These are phyloP conservation scores for Epichloe sylvatica DNA, from an alignment of 2,329 filamentous ascomycete genomes.

Conservation along the genomic window DNA sequence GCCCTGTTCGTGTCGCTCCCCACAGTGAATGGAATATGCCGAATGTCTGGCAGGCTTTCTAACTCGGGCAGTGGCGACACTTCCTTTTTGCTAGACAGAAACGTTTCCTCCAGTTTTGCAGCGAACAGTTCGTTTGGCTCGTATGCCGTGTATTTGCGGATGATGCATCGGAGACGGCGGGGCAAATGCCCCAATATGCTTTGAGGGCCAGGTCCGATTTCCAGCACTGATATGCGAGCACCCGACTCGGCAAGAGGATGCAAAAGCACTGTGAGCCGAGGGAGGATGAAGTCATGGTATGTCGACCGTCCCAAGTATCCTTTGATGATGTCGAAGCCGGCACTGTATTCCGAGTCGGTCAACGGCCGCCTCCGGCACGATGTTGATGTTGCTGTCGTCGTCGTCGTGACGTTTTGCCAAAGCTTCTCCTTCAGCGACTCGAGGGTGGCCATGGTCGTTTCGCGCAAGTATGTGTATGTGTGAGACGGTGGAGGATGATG, in stretches of 20 bases:
- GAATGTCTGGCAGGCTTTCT: background rate
- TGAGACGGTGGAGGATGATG: too few species aligned
- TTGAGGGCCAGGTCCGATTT: constrained; percentile 44
- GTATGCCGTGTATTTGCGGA: background rate
- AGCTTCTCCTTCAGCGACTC: background rate
- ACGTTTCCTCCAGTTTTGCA: background rate
- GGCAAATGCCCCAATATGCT: constrained; percentile 40
- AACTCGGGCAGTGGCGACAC: background rate
- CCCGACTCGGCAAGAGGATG: constrained; percentile 27
- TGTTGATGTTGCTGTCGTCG: background rate
- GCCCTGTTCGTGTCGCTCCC: background rate
- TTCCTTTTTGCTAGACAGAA: background rate
- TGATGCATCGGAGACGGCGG: constrained; percentile 21
- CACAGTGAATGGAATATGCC: background rate
- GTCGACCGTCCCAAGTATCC: constrained; percentile 18
- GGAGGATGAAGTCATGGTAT: background rate
- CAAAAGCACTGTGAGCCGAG: background rate
- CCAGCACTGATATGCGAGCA: constrained; percentile 35
- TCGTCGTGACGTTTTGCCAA: background rate
- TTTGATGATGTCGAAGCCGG: constrained; percentile 31
- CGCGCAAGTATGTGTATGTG: background rate
- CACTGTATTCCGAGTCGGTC: constrained; percentile 33
- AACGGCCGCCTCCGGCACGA: constrained; percentile 20
- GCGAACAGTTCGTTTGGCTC: background rate
- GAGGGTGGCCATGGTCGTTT: background rate